Evolutionary conservation across 805 yeast species (phyloP).

Genomic region (Pichia rugopelliculosa): DNA sequence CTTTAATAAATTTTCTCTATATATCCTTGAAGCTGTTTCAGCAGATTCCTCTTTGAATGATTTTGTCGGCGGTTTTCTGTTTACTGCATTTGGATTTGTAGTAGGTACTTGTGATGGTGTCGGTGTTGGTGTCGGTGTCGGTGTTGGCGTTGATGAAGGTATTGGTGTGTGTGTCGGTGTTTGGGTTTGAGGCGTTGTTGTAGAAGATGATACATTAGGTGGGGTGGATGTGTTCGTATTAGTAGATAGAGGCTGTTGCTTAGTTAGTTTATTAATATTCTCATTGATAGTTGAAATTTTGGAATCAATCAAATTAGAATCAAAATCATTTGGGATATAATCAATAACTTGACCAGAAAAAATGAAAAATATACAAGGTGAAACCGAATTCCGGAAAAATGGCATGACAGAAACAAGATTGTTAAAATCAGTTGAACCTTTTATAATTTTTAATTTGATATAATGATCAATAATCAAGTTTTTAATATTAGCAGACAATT

Average conservation of each 20-base stretch:
- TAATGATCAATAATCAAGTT: conserved; percentile 20
- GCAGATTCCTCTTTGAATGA: conserved; percentile 36
- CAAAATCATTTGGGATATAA: conserved; percentile 30
- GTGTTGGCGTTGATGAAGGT: background rate
- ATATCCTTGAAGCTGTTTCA: conserved; percentile 31
- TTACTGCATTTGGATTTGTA: background rate
- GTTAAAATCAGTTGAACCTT: conserved; percentile 36
- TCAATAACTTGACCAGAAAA: conserved; percentile 40
- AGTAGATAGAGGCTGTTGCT: too few species aligned
- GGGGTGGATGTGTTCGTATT: background rate
- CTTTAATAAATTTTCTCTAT: conserved; percentile 32
- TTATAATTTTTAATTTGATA: conserved; percentile 35
- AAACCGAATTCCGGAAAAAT: conserved; percentile 25
- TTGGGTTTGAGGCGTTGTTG: background rate
- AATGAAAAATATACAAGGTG: conserved; percentile 56
- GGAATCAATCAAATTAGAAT: conserved; percentile 22
- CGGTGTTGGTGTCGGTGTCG: background rate
- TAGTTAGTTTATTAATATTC: background rate
- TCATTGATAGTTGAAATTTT: conserved; percentile 12
- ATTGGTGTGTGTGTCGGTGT: background rate
- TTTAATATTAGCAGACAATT: conserved; percentile 15
- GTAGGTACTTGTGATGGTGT: conserved; percentile 8
- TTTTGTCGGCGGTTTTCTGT: background rate
- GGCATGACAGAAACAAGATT: conserved; percentile 53
- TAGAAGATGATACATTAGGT: background rate